Evolutionary conservation across 2,329 filamentous ascomycete species (phyloP).

Genomic region (Biscogniauxia marginata): DNA sequence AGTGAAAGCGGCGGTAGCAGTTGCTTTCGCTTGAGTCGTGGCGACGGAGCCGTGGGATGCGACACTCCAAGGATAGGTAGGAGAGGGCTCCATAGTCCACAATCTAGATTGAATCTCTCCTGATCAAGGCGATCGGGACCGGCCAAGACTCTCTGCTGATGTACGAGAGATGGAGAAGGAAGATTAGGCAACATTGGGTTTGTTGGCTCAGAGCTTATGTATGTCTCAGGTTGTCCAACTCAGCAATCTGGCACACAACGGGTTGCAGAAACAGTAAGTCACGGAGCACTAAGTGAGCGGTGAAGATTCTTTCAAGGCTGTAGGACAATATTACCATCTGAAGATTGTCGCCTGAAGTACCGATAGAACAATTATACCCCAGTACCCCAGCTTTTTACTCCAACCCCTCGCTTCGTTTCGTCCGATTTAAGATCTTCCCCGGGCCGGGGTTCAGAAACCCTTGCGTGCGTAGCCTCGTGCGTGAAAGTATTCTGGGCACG

Average conservation of each 20-base stretch:
- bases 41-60: too few species aligned
- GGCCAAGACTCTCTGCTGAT: neutral
- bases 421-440: neutral
- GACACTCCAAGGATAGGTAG: neutral
- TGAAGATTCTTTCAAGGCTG: neutral
- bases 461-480: neutral
- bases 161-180: neutral
- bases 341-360: too few species aligned
- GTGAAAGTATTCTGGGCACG: neutral
- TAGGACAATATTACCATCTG: neutral
- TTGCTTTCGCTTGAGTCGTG: too few species aligned
- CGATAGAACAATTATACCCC: too few species aligned
- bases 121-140: neutral
- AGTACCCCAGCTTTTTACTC: neutral
- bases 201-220: neutral
- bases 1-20: too few species aligned
- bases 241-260: neutral
- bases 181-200: neutral
- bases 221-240: neutral
- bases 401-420: neutral
- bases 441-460: neutral
- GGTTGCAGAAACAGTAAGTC: neutral
- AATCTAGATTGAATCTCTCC: neutral
- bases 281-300: neutral
- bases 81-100: neutral